Conservation (phyloP, 2,329 filamentous ascomycete species). For the Alternaria triticina region DNA sequence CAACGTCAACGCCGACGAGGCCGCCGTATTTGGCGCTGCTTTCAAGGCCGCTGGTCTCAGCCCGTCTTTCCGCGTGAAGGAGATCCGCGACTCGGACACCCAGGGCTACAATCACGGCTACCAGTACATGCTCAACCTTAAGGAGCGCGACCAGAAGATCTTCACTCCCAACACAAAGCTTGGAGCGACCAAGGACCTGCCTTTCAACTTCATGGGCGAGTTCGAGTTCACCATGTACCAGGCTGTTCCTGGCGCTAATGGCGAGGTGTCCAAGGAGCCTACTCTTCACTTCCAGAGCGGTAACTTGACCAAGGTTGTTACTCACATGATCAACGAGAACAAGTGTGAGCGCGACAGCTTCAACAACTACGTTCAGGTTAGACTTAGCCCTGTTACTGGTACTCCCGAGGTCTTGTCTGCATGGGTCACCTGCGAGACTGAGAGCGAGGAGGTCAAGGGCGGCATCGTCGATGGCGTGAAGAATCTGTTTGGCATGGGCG, state of each 20-base stretch:
- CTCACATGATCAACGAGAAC: slow-evolving; percentile 77
- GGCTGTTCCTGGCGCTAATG: slow-evolving; percentile 61
- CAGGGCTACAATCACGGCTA: slow-evolving; percentile 76
- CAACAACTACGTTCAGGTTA: slow-evolving; percentile 78
- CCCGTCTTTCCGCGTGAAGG: slow-evolving; percentile 96
- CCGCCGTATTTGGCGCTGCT: slow-evolving; percentile 92
- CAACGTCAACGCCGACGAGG: slow-evolving; percentile 97
- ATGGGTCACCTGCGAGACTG: slow-evolving; percentile 84
- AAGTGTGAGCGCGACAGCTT: slow-evolving; percentile 79
- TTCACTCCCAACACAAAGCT: slow-evolving; percentile 80
- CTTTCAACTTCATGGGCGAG: slow-evolving; percentile 81
- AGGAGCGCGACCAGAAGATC: slow-evolving; percentile 78
- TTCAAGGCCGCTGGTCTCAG: slow-evolving; percentile 93
- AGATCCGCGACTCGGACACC: slow-evolving; percentile 83
- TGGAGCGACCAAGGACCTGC: slow-evolving; percentile 81
- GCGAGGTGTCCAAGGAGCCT: slow-evolving; percentile 60
- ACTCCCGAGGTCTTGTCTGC: slow-evolving; percentile 79
- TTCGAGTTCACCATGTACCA: slow-evolving; percentile 83
- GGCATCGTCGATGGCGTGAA: slow-evolving; percentile 93
- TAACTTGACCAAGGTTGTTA: slow-evolving; percentile 86
- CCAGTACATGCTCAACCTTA: slow-evolving; percentile 73
- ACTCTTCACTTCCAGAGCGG: slow-evolving; percentile 73
- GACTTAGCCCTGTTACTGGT: slow-evolving; percentile 74
- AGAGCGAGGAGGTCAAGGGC: slow-evolving; percentile 73
- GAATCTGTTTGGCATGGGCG: slow-evolving; percentile 92